Percentiles rank a stretch among this genome's conserved stretches.
Evolutionary conservation across 2,329 filamentous ascomycete genomes (phyloP).

Genomic region (Trichoderma koningii): DNA sequence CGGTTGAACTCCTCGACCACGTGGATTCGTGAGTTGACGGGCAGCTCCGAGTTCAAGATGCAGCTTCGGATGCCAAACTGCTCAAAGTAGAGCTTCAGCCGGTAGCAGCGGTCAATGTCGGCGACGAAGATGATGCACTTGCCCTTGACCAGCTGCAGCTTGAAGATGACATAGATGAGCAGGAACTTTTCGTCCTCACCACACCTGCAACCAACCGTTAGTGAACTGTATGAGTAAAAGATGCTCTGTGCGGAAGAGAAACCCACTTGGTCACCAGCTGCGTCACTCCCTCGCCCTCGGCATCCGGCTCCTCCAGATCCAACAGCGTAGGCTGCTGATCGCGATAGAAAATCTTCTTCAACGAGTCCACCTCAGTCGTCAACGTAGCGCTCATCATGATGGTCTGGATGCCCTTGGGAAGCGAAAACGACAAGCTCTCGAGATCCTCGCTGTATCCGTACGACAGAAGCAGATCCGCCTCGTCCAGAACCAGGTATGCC

Average conservation of each 20-base stretch:
- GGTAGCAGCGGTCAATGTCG: conserved; percentile 85
- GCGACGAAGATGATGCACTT: conserved; percentile 76
- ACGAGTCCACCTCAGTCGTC: conserved; percentile 79
- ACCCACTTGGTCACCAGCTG: conserved; percentile 82
- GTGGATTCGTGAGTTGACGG: conserved; percentile 88
- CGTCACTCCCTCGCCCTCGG: conserved; percentile 72
- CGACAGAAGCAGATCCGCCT: conserved; percentile 88
- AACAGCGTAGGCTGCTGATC: conserved; percentile 68
- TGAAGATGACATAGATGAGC: conserved; percentile 90
- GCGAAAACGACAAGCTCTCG: conserved; percentile 71
- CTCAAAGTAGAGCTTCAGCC: conserved; percentile 91
- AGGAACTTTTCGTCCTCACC: conserved; percentile 98
- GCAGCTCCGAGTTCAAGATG: conserved; percentile 90
- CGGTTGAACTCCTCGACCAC: conserved; percentile 98
- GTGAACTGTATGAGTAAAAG: conserved; percentile 1
- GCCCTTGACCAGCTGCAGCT: conserved; percentile 88
- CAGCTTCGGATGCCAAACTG: conserved; percentile 95
- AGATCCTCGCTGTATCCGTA: conserved; percentile 95
- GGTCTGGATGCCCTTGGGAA: conserved; percentile 86
- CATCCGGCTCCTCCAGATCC: conserved; percentile 80
- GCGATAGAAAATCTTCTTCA: conserved; percentile 83
- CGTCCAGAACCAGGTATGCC: conserved; percentile 82
- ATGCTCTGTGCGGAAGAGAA: not conserved
- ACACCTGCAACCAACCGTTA: conserved; percentile 54
- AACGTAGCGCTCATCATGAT: conserved; percentile 93